Conservation (phyloP, 176 grass and related monocot species). For the Alloteropsis semialata region DNA sequence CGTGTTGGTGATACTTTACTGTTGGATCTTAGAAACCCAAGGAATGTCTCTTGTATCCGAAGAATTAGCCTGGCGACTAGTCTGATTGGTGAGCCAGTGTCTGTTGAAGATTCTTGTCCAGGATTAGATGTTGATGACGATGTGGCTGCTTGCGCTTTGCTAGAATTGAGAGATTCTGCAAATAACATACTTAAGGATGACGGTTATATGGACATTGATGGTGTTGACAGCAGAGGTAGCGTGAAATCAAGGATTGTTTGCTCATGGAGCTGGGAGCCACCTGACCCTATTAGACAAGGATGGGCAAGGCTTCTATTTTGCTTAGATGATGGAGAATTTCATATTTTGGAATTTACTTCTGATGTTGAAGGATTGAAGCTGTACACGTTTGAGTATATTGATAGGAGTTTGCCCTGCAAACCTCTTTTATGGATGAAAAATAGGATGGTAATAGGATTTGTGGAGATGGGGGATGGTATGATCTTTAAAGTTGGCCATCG, state of each 20-base stretch:
- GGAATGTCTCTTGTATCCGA: constrained; percentile 59
- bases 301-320: constrained; percentile 78
- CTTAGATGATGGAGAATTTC: constrained; percentile 82
- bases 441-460: constrained; percentile 73
- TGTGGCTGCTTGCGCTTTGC: constrained; percentile 88
- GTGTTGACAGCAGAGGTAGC: constrained; percentile 49
- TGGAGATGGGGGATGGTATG: constrained; percentile 98
- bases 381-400: constrained; percentile 60
- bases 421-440: constrained; percentile 74
- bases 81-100: constrained; percentile 60
- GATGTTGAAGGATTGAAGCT: constrained; percentile 58
- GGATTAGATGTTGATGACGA: constrained; percentile 78
- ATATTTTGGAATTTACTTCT: constrained; percentile 73
- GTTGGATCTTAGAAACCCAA: constrained; percentile 84
- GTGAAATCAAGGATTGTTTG: constrained; percentile 65
- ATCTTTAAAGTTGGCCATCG: constrained; percentile 71
- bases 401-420: constrained; percentile 62
- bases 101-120: constrained; percentile 71
- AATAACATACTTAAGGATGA: constrained; percentile 71
- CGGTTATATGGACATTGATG: constrained; percentile 90
- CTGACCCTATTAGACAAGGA: constrained; percentile 33
- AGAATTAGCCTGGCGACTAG: constrained; percentile 56
- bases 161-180: constrained; percentile 86
- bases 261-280: constrained; percentile 95
- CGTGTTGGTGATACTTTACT: constrained; percentile 81